phyloP scores from a whole-genome alignment of 2,329 filamentous ascomycete species.

The Calonectria crousiana region DNA sequence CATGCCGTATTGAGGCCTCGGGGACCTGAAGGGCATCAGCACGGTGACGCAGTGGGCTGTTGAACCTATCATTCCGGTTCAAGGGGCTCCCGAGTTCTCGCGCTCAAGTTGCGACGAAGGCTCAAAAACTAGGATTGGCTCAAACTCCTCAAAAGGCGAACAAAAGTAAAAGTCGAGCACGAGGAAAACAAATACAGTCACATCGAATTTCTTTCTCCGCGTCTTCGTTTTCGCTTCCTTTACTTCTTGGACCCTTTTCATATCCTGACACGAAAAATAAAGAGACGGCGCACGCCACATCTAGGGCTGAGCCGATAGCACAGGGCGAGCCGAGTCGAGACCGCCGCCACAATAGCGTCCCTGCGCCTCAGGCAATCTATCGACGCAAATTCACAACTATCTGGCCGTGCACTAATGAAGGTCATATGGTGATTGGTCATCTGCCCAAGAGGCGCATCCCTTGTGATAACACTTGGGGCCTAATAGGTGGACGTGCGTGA shows the following conservation, averaged over 20 bases:
- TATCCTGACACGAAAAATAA: background rate
- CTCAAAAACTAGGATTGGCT: background rate
- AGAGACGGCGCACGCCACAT: background rate
- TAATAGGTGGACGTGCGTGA: background rate
- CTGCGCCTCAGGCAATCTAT: background rate
- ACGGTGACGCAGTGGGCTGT: background rate
- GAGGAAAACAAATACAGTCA: background rate
- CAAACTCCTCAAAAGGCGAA: background rate
- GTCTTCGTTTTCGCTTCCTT: background rate
- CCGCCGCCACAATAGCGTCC: background rate
- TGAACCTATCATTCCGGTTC: background rate
- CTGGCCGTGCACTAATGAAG: background rate
- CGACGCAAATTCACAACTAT: background rate
- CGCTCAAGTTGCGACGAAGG: background rate
- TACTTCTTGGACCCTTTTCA: background rate
- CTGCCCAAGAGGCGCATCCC: background rate
- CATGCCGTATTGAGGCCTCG: background rate
- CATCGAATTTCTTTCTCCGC: background rate
- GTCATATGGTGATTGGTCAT: background rate
- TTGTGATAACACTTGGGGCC: background rate
- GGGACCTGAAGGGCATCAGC: background rate
- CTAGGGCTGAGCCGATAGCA: background rate
- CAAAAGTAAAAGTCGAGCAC: background rate
- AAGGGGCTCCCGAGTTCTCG: background rate
- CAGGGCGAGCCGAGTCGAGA: background rate